These are phyloP conservation scores for Begonia masoniana DNA, from an alignment of 306 rosid species.

Conservation along the genomic window DNA sequence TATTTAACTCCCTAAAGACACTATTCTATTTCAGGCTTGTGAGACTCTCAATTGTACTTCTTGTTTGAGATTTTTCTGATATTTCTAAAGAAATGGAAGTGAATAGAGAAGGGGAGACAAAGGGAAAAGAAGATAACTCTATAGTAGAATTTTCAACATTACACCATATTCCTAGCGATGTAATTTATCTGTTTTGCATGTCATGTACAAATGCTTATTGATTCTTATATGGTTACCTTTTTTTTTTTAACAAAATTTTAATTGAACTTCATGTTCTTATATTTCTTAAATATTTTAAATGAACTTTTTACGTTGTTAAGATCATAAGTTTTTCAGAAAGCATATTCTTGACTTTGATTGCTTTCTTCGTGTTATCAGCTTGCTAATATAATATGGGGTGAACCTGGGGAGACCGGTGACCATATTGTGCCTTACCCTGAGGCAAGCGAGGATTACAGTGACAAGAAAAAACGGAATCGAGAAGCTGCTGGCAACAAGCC, in stretches of 20 bases:
- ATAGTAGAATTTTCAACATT: too few species aligned
- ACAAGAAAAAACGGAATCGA: constrained; percentile 46
- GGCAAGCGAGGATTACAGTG: constrained; percentile 39
- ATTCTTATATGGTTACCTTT: neutral
- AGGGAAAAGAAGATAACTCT: too few species aligned
- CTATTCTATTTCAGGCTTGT: too few species aligned
- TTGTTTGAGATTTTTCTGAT: too few species aligned
- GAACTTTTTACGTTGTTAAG: too few species aligned
- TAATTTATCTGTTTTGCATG: neutral
- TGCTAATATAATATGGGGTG: constrained; percentile 85
- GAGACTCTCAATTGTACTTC: too few species aligned
- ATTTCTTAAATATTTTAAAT: neutral
- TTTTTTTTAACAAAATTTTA: neutral
- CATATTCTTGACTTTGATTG: neutral
- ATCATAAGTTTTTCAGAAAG: too few species aligned
- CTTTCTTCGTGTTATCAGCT: constrained; percentile 37
- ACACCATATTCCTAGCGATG: too few species aligned
- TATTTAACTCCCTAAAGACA: too few species aligned
- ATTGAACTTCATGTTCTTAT: neutral
- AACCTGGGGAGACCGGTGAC: constrained; percentile 60
- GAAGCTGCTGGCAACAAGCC: constrained; percentile 29
- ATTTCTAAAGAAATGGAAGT: too few species aligned
- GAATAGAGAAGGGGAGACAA: too few species aligned
- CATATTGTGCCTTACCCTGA: constrained; percentile 80
- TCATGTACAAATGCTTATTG: neutral